Conservation (phyloP, 176 grass and related monocot genomes). For the Rhynchospora tenuis region DNA sequence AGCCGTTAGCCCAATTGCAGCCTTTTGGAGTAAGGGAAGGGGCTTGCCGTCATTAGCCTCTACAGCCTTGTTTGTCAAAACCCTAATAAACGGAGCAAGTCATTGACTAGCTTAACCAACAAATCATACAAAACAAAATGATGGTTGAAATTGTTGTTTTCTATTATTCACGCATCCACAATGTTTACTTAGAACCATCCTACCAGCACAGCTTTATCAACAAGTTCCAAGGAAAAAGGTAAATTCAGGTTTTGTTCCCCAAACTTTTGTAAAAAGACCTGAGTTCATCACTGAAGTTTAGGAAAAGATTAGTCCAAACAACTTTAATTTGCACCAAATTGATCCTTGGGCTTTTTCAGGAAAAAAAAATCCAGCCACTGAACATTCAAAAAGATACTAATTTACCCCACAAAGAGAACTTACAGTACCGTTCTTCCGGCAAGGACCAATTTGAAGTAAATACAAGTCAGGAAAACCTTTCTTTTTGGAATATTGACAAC, state of each 20-base stretch:
- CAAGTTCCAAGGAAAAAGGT: not conserved
- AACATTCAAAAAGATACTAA: not conserved
- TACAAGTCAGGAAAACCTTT: not conserved
- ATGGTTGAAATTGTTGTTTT: not conserved
- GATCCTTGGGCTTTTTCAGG: not conserved
- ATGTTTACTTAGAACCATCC: not conserved
- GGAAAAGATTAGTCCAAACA: not conserved
- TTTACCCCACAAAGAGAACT: not conserved
- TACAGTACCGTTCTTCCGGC: not conserved
- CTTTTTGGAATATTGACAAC: not conserved
- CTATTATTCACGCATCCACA: not conserved
- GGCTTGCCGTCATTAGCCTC: slow-evolving; percentile 94
- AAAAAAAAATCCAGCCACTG: not conserved
- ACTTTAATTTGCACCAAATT: not conserved
- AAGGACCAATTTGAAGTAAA: not conserved
- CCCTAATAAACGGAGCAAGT: slow-evolving; percentile 33
- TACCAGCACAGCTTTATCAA: not conserved
- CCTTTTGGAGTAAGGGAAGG: slow-evolving; percentile 73
- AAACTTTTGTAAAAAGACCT: not conserved
- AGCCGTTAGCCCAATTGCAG: slow-evolving; percentile 74
- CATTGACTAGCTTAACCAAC: not conserved
- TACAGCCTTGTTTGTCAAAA: slow-evolving; percentile 90
- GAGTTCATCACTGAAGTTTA: not conserved
- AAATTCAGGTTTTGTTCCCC: not conserved
- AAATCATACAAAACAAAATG: not conserved